Percentiles rank a stretch among this genome's conserved stretches.
Conservation (phyloP, 257 asterid species). For the Echites panduratus region DNA sequence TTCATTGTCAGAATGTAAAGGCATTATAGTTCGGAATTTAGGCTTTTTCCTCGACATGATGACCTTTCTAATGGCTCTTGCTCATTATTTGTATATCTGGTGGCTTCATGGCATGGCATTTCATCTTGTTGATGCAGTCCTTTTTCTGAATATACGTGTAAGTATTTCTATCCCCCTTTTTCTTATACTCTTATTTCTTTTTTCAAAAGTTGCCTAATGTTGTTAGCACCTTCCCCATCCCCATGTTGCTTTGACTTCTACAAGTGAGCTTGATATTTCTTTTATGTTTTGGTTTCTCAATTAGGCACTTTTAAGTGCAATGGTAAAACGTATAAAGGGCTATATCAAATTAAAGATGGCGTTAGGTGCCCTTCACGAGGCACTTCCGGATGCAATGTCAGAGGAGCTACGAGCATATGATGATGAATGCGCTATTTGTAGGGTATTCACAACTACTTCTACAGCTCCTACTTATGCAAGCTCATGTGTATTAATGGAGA, state of each 20-base stretch:
- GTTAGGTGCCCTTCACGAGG: slow-evolving; percentile 84
- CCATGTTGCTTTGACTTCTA: slow-evolving; percentile 10
- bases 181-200: not conserved
- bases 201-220: slow-evolving; percentile 11
- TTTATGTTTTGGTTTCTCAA: slow-evolving; percentile 10
- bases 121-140: slow-evolving; percentile 86
- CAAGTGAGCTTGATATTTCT: slow-evolving; percentile 12
- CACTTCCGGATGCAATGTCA: slow-evolving; percentile 84
- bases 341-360: slow-evolving; percentile 74
- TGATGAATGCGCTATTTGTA: slow-evolving; percentile 94
- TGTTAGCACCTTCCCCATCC: not conserved
- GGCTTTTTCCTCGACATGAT: slow-evolving; percentile 90
- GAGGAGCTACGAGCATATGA: slow-evolving; percentile 80
- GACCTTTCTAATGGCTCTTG: slow-evolving; percentile 86
- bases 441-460: slow-evolving; percentile 44
- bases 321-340: slow-evolving; percentile 67
- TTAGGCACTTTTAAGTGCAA: slow-evolving; percentile 84
- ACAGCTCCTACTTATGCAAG: slow-evolving; percentile 1
- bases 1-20: slow-evolving; percentile 83
- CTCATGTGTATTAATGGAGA: not conserved
- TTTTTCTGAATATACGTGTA: slow-evolving; percentile 88
- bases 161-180: slow-evolving; percentile 20
- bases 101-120: slow-evolving; percentile 99
- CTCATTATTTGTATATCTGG: slow-evolving; percentile 87
- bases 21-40: slow-evolving; percentile 64